Conservation (phyloP, 1,284 basidiomycete genomes). For the Cutaneotrichosporon spelunceum region DNA sequence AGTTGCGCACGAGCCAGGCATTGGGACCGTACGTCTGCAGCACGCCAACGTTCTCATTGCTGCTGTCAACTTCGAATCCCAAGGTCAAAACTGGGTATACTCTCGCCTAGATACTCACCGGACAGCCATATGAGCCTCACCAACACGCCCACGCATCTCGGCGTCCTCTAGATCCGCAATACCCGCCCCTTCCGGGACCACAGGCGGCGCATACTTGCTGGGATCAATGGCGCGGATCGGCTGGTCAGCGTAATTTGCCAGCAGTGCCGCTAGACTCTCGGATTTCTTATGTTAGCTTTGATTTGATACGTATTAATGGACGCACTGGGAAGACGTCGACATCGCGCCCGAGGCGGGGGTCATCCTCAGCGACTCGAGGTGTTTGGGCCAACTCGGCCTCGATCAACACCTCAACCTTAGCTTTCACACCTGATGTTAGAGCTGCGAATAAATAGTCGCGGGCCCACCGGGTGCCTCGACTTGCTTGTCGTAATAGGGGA, state of each 20-base stretch:
- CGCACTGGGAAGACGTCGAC: conserved; percentile 53
- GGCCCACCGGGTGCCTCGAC: conserved; percentile 67
- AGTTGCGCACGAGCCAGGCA: conserved; percentile 87
- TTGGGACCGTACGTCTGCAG: conserved; percentile 85
- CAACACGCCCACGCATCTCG: conserved; percentile 73
- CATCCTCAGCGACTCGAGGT: conserved; percentile 50
- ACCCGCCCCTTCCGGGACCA: conserved; percentile 59
- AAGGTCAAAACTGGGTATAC: not conserved
- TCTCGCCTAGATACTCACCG: conserved; percentile 57
- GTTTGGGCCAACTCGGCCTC: conserved; percentile 47
- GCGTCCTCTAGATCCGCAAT: conserved; percentile 76
- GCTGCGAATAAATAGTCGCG: not conserved
- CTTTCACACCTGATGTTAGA: conserved; percentile 30
- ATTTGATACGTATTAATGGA: conserved; percentile 12
- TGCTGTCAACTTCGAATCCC: conserved; percentile 41
- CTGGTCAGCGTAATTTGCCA: conserved; percentile 61
- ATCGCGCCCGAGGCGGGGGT: conserved; percentile 69
- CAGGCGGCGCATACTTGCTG: conserved; percentile 72
- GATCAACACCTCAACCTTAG: conserved; percentile 44
- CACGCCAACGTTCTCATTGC: conserved; percentile 78
- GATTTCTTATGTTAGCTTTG: conserved; percentile 34
- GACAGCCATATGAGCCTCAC: conserved; percentile 83
- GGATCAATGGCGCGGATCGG: conserved; percentile 69
- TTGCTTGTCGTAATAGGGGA: conserved; percentile 94
- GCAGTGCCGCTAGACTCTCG: conserved; percentile 60